A percentile compares a stretch with the other conserved stretches of the same genome.
Conservation (phyloP, 305 asterid genomes). For the Fraxinus greggii region DNA sequence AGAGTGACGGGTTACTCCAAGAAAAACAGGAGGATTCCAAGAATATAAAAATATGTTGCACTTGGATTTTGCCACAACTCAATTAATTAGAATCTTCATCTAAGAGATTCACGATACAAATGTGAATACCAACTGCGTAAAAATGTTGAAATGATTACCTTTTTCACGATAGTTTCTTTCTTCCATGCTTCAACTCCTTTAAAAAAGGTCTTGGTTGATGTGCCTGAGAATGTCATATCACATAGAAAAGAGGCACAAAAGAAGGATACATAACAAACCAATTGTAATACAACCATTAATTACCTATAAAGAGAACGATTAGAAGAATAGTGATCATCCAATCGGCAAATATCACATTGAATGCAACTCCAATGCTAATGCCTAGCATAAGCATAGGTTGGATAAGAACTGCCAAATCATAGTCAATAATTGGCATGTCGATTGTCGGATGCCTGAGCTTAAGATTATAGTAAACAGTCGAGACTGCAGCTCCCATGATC, state of each 20-base stretch:
- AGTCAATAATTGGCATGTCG: conserved; percentile 89
- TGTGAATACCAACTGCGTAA: neutral
- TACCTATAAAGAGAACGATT: conserved; percentile 79
- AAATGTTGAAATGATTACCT: conserved; percentile 15
- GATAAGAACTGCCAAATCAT: conserved; percentile 93
- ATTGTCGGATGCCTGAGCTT: conserved; percentile 86
- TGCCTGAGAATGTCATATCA: conserved; percentile 16
- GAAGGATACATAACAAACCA: neutral
- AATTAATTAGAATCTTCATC: neutral
- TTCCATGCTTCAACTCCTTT: conserved; percentile 36
- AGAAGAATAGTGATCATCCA: conserved; percentile 96
- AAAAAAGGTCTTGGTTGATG: conserved; percentile 32
- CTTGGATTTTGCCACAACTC: neutral
- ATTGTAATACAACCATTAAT: conserved; percentile 22
- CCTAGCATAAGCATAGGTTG: conserved; percentile 99
- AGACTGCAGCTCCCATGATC: conserved; percentile 96
- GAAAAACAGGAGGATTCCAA: neutral
- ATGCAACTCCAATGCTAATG: conserved; percentile 87
- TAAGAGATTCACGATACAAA: neutral
- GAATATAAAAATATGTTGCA: neutral
- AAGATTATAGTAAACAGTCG: conserved; percentile 90
- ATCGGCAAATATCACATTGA: conserved; percentile 86
- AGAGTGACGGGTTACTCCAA: neutral
- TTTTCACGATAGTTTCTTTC: conserved; percentile 32
- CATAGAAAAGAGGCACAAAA: neutral